These are phyloP conservation scores for Paramecium sonneborni DNA, from an alignment of 73 alveolate genomes.

Conservation along the genomic window DNA sequence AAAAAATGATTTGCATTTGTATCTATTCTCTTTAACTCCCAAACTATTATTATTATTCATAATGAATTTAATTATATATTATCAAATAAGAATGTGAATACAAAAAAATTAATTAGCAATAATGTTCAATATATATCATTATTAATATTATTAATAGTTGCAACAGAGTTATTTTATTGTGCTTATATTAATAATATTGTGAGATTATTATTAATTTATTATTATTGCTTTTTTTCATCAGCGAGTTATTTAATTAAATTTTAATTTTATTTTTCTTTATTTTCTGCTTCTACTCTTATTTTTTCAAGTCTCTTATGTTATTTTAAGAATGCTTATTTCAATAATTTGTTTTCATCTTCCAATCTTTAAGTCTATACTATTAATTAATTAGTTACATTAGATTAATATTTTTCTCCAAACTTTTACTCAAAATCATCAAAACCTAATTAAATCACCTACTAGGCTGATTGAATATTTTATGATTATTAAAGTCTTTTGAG, in stretches of 20 bases:
- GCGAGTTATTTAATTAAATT: neutral
- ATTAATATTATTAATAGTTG: neutral
- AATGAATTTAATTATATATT: neutral
- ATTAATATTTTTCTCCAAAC: neutral
- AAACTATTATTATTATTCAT: neutral
- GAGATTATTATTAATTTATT: neutral
- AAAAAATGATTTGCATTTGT: neutral
- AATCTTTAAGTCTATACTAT: neutral
- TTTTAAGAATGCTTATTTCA: conserved; percentile 11
- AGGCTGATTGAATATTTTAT: neutral
- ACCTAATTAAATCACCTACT: neutral
- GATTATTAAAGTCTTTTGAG: neutral
- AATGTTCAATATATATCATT: neutral
- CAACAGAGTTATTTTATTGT: neutral
- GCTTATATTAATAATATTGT: neutral
- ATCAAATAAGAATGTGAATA: too few relatives aligned
- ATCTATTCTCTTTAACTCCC: neutral
- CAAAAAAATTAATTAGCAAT: neutral
- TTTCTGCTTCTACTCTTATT: neutral
- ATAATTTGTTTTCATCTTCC: neutral
- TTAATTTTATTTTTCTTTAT: neutral
- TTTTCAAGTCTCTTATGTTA: conserved; percentile 2
- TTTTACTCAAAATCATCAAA: neutral
- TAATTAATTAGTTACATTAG: neutral
- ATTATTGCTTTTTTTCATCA: neutral